Base-by-base conservation (phyloP, 1,284 basidiomycete species). In the Cryptococcus hybrid region DNA sequence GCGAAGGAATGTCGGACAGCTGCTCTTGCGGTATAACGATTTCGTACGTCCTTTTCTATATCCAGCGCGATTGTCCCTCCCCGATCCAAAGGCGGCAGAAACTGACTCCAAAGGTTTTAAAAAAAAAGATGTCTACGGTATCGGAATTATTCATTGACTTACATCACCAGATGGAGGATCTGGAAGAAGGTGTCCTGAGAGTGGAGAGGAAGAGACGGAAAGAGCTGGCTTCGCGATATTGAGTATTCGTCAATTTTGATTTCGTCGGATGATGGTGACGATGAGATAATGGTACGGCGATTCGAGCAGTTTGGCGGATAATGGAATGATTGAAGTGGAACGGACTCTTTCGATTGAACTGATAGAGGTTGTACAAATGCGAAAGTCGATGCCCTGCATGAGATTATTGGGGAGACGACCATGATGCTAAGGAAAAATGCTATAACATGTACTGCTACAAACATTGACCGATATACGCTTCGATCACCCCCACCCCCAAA, bases 91-190 rank as follows among this genome's bases (percentile, higher is more conserved):
- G 18, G 18, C 18, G 18, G 18, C 18, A 18, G 18, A 18, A 18
- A 18, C 18, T 18, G 18, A 18, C 18, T 18, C 18, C 18, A 18
- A 18, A 18, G 18, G 3, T 30, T 30, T 30, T 30, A 18, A 18
- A 18, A 24, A 24, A 24, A 18, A 18, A 76, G 74, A 73, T 72
- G 4, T 58, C 56, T 7, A 70, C 74, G 6, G 65, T 68, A 1
- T 76, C 74, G 0, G 74, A 75, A 24, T 56, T 75, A 44, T 76
- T 76, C 50, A 53, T 76, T 4, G 65, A 68, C 13, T 40, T 76
- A 45, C 74, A 75, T 56, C 62, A 71, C 43, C 64, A 69, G 35
- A 52, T 75, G 35, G 64, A 71, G 43, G 54, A 39, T 13, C 59
- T 75, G 44, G 74, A 76, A 56, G 70, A 70, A 43, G 59, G 57